Conservation (phyloP, 768 basidiomycete species). For the Crucibulum laeve region DNA sequence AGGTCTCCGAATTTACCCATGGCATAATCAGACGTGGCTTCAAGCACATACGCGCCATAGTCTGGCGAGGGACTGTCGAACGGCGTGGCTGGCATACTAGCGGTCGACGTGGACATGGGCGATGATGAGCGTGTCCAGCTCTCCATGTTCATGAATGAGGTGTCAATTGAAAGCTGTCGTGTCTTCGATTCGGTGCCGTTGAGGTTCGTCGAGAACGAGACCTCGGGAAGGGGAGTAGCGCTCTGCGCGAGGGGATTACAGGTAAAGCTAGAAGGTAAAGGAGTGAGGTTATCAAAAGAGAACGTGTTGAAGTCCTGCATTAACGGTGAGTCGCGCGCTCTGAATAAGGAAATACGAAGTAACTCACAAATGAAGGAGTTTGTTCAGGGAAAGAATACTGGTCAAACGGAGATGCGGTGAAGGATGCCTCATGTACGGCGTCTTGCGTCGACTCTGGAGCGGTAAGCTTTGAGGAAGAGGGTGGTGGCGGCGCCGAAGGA, state of each 20-base stretch:
- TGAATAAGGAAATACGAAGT: neutral
- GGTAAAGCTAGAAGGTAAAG: constrained; percentile 15
- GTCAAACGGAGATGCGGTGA: constrained; percentile 25
- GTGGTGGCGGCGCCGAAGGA: constrained; percentile 7
- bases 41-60: constrained; percentile 19
- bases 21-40: constrained; percentile 20
- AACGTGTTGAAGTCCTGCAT: constrained; percentile 34
- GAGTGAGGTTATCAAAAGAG: constrained; percentile 28
- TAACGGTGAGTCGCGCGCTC: neutral
- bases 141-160: constrained; percentile 24
- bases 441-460: constrained; percentile 11
- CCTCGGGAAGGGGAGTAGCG: constrained; percentile 13
- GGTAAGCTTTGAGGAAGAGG: constrained; percentile 8
- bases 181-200: neutral
- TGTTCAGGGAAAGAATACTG: constrained; percentile 23
- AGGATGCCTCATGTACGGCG: constrained; percentile 22
- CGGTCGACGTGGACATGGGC: constrained; percentile 28
- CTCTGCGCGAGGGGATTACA: constrained; percentile 21
- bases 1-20: constrained; percentile 18
- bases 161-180: constrained; percentile 27
- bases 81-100: constrained; percentile 40
- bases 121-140: constrained; percentile 43
- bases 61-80: constrained; percentile 22
- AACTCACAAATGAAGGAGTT: constrained; percentile 43
- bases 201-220: neutral